Evolutionary conservation across 2,329 filamentous ascomycete species (phyloP).

Genomic region (Nannizzia gypsea): DNA sequence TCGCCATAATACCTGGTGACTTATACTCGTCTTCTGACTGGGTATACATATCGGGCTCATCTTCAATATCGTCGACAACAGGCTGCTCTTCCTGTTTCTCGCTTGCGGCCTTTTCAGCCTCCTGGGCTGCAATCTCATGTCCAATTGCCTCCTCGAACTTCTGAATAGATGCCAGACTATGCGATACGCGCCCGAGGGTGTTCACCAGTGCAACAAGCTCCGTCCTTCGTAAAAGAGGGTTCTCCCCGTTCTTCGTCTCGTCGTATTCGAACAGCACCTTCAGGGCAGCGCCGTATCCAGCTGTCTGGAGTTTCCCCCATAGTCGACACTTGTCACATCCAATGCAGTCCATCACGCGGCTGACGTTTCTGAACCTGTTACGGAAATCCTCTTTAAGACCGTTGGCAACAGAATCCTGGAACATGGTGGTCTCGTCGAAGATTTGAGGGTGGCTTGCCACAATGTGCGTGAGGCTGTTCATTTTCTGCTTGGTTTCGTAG

Average conservation of each 20-base stretch:
- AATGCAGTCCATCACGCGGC: conserved; percentile 94
- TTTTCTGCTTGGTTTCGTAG: conserved; percentile 63
- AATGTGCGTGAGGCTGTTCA: conserved; percentile 60
- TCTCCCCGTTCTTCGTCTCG: conserved; percentile 48
- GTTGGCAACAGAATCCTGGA: conserved; percentile 54
- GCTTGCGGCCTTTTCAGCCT: background rate
- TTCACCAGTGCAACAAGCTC: conserved; percentile 93
- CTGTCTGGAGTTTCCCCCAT: conserved; percentile 94
- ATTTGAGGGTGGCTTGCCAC: conserved; percentile 60
- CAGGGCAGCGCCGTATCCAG: conserved; percentile 84
- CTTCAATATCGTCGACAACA: background rate
- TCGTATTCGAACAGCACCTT: conserved; percentile 96
- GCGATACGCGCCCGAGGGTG: conserved; percentile 76
- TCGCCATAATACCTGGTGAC: conserved; percentile 39
- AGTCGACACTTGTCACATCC: conserved; percentile 97
- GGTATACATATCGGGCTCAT: conserved; percentile 20
- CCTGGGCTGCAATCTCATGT: background rate
- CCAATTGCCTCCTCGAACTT: conserved; percentile 50
- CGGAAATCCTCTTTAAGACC: conserved; percentile 93
- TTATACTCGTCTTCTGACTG: conserved; percentile 26
- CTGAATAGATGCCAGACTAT: conserved; percentile 62
- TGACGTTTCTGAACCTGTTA: conserved; percentile 93
- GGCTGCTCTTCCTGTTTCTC: conserved; percentile 24
- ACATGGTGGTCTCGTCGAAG: conserved; percentile 94
- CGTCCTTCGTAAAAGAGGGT: conserved; percentile 67